A percentile compares a stretch with the other conserved stretches of the same genome.
phyloP scores from a whole-genome alignment of 805 yeast species.

The Zygotorulaspora sp. region DNA sequence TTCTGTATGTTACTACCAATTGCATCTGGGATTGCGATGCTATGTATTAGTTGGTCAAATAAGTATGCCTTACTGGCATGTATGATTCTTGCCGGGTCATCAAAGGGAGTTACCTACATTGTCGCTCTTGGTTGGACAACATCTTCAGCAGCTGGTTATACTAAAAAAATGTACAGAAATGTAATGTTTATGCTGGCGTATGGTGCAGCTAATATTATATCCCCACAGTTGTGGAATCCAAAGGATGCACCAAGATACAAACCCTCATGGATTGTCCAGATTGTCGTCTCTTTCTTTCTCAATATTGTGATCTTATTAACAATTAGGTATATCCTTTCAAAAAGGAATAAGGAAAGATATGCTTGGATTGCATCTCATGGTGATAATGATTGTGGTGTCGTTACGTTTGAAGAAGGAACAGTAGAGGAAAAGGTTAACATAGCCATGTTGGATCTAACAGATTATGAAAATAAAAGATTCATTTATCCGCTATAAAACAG shows the following conservation, averaged over 20 bases:
- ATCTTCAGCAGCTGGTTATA: slow-evolving; percentile 43
- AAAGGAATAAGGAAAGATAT: slow-evolving; percentile 43
- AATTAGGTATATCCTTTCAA: slow-evolving; percentile 42
- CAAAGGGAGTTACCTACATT: slow-evolving; percentile 42
- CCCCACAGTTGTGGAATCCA: slow-evolving; percentile 53
- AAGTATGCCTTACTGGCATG: slow-evolving; percentile 43
- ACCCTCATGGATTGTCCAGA: slow-evolving; percentile 53
- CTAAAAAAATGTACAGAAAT: slow-evolving; percentile 47
- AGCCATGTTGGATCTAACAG: slow-evolving; percentile 49
- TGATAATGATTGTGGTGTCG: slow-evolving; percentile 28
- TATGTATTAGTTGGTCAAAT: slow-evolving; percentile 42
- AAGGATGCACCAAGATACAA: slow-evolving; percentile 44
- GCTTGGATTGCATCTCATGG: slow-evolving; percentile 11
- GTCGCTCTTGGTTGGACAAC: slow-evolving; percentile 36
- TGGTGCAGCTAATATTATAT: slow-evolving; percentile 47
- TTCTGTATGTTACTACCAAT: slow-evolving; percentile 41
- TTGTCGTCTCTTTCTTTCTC: slow-evolving; percentile 45
- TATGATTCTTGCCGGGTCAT: slow-evolving; percentile 44
- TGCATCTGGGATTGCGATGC: slow-evolving; percentile 44
- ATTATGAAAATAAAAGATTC: slow-evolving; percentile 47
- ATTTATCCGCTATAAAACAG: slow-evolving; percentile 50
- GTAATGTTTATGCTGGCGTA: slow-evolving; percentile 44
- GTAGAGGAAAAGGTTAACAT: slow-evolving; percentile 32
- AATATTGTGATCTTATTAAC: slow-evolving; percentile 44
- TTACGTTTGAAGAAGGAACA: slow-evolving; percentile 33